Percentiles rank a stretch among this genome's conserved stretches.
phyloP scores from a whole-genome alignment of 2,329 filamentous ascomycete species.

The Phialophora verrucosa region DNA sequence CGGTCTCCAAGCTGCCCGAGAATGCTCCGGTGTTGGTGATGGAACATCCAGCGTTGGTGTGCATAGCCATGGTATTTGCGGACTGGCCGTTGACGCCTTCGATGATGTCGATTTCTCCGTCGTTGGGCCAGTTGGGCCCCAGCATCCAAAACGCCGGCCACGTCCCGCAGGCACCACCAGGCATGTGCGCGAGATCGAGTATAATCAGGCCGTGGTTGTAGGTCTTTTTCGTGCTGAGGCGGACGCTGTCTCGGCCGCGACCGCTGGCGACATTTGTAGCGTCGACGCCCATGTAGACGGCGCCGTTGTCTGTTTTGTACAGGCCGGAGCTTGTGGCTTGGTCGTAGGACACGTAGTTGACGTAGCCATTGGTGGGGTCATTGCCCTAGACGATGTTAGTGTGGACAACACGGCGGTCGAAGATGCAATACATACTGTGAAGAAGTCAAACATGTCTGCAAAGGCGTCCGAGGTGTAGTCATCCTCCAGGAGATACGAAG shows the following conservation, averaged over 20 bases:
- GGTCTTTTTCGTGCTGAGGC: slow-evolving; percentile 68
- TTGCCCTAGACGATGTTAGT: slow-evolving; percentile 40
- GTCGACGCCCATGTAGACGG: slow-evolving; percentile 74
- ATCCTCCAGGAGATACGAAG: slow-evolving; percentile 53
- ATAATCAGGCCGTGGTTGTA: slow-evolving; percentile 73
- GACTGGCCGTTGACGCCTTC: slow-evolving; percentile 71
- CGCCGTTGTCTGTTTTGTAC: slow-evolving; percentile 61
- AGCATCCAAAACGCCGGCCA: slow-evolving; percentile 70
- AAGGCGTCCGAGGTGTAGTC: slow-evolving; percentile 56
- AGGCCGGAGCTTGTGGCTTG: slow-evolving; percentile 64
- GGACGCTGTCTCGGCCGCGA: slow-evolving; percentile 71
- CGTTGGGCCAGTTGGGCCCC: slow-evolving; percentile 66
- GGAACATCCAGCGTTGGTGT: slow-evolving; percentile 67
- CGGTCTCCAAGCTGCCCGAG: slow-evolving; percentile 54
- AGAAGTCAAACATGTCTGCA: slow-evolving; percentile 61
- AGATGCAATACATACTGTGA: slow-evolving; percentile 46
- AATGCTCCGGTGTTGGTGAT: slow-evolving; percentile 57
- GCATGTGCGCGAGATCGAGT: slow-evolving; percentile 75
- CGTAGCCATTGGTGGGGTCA: slow-evolving; percentile 79
- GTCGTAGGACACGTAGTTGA: slow-evolving; percentile 67
- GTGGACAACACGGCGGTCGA: background rate
- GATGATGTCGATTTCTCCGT: slow-evolving; percentile 74
- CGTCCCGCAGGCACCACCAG: slow-evolving; percentile 71
- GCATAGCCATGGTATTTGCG: slow-evolving; percentile 68
- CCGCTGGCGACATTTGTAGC: slow-evolving; percentile 60